Evolutionary conservation across 1,139 yeast species (phyloP).

Genomic region (Insectozyma bohioensis): DNA sequence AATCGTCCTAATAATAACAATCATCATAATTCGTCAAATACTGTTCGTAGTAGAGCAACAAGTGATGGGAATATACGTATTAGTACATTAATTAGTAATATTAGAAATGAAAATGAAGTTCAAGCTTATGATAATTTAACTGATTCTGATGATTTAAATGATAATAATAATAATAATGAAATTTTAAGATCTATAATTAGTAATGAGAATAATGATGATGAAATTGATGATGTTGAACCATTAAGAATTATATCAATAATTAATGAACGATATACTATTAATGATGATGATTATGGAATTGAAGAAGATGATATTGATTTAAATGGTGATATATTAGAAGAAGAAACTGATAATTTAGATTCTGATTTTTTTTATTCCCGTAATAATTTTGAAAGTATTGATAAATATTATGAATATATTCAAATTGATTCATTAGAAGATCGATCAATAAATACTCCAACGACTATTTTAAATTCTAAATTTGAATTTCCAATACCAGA

Average conservation of each 20-base stretch:
- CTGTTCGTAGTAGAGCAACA: conserved; percentile 1
- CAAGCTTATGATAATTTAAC: conserved; percentile 5
- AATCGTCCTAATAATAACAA: no score
- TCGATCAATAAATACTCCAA: no score
- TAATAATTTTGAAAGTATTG: neutral
- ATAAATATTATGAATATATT: conserved; percentile 4
- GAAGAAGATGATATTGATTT: conserved; percentile 7
- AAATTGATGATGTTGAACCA: neutral
- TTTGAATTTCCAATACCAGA: conserved; percentile 3
- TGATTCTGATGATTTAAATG: neutral
- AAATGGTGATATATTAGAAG: conserved; percentile 9
- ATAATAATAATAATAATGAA: neutral
- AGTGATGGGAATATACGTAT: conserved; percentile 1
- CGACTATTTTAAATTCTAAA: no score
- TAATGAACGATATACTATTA: neutral
- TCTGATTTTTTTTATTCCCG: conserved; percentile 1
- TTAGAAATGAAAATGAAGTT: conserved; percentile 12
- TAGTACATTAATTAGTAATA: conserved; percentile 7
- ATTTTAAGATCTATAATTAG: neutral
- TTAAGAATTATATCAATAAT: neutral
- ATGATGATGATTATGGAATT: conserved; percentile 8
- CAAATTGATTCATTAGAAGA: no score
- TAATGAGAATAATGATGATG: neutral
- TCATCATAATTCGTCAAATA: conserved; percentile 1
- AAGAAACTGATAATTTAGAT: neutral